phyloP scores from a whole-genome alignment of 192 early-diverging fungal species.

The Entomortierella parvispora region DNA sequence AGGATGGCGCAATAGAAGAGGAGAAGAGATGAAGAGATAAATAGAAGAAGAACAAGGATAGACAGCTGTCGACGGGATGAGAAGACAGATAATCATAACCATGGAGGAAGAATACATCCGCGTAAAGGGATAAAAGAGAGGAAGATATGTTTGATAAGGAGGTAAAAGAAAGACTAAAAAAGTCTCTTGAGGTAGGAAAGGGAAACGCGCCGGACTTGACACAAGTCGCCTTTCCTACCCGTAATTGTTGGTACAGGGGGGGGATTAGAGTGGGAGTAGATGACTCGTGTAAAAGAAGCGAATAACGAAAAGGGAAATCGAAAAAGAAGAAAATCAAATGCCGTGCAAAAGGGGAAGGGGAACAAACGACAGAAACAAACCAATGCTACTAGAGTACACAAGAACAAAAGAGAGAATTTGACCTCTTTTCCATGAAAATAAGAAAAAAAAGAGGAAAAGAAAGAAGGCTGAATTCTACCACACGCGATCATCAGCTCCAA shows the following conservation, averaged over 20 bases:
- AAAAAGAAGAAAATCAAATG: background rate
- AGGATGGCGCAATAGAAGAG: too few species aligned
- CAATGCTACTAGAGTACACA: slow-evolving; percentile 13
- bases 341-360: background rate
- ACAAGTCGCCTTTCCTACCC: too few species aligned
- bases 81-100: too few species aligned
- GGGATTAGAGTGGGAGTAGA: background rate
- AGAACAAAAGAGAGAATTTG: background rate
- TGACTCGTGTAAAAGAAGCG: background rate
- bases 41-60: too few species aligned
- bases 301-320: background rate
- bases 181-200: too few species aligned
- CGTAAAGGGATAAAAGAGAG: too few species aligned
- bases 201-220: too few species aligned
- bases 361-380: background rate
- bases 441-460: background rate
- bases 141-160: too few species aligned
- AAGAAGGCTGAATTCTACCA: slow-evolving; percentile 24
- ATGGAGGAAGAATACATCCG: too few species aligned
- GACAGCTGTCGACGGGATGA: too few species aligned
- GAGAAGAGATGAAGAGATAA: too few species aligned
- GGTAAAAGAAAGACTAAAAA: background rate
- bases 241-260: background rate
- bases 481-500: slow-evolving; percentile 45
- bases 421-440: background rate